Base-by-base conservation (phyloP, 2,329 filamentous ascomycete genomes). In the Periglandula ipomoeae region DNA sequence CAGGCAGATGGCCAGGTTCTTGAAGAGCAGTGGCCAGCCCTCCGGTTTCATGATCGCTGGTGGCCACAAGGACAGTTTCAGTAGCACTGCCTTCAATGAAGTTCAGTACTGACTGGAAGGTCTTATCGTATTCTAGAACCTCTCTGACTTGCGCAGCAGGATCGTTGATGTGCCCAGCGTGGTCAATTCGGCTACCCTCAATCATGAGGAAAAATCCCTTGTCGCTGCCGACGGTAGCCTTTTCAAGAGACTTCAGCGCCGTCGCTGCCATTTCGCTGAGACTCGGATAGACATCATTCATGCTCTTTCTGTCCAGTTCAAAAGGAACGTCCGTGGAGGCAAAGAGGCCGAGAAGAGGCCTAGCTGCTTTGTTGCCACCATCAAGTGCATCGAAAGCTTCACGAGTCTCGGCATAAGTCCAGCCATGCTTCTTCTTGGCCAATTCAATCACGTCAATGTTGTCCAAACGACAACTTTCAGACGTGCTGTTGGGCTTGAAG, bases 121-220 rank as follows among this genome's bases (percentile, higher is more conserved):
- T 78, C 65, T 79, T 82, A 72, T 98, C 93, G 59, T 95, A 98
- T 46, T 89, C 91, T n/a, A 97, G 74, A 1, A 98, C 91, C 67
- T 98, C 93, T 57, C 87, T 84, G 10, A 91, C 87, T 61, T 93
- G 87, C 1, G 87, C 85, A 9, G 85, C 87, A 0, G 87, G 87
- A 58, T 93, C 87, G 58, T 93, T 93, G 54, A 78, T 79, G 62
- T 93, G 87, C 6, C 89, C 93, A 4, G 93, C 91, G 63, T 98
- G 93, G 61, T 98, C 93, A 59, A 98, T 97, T 38, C 93, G 79
- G 59, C 88, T 95, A 4, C 90, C 93, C 67, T 98, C 93, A 52
- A 98, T 94, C 91, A 98, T 95, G 58, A 98, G 74, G 69, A 98
- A 98, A 74, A 97, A 98, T 4, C 93, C 93, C 66, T 94, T 82